phyloP scores from a whole-genome alignment of 768 basidiomycete genomes.

The Mycena maculata region DNA sequence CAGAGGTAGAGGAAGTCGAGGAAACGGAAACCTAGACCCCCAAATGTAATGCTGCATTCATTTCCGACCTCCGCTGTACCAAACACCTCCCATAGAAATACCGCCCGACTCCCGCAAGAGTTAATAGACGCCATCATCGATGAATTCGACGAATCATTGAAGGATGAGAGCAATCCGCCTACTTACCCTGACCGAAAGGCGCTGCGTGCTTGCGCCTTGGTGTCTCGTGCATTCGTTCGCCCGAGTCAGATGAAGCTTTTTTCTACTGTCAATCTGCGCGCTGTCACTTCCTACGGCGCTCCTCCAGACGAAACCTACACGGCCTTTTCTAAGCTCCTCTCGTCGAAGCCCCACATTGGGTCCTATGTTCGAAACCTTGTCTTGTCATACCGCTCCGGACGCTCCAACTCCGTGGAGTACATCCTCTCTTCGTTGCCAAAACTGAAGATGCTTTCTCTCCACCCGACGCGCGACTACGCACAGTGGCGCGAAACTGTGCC shows the following conservation, averaged over 20 bases:
- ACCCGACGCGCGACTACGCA: not conserved
- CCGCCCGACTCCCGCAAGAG: constrained; percentile 7
- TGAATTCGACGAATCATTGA: not conserved
- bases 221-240: constrained; percentile 2
- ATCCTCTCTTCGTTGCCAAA: constrained; percentile 1
- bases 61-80: too few species aligned
- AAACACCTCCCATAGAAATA: not conserved
- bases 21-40: too few species aligned
- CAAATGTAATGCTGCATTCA: too few species aligned
- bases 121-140: constrained; percentile 14
- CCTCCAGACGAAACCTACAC: not conserved
- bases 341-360: not conserved
- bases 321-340: not conserved
- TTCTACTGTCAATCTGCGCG: not conserved
- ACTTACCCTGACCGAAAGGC: not conserved
- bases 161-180: not conserved
- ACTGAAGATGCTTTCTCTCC: not conserved
- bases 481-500: not conserved
- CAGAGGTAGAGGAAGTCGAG: too few species aligned
- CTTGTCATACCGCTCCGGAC: not conserved
- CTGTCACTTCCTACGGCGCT: too few species aligned
- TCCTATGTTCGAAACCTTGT: not conserved
- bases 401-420: not conserved
- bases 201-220: constrained; percentile 3
- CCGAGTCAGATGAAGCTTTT: constrained; percentile 15